A percentile compares a stretch with the other conserved stretches of the same genome.
Conservation (phyloP, 352 stramenopile genomes). For the Aphanomyces invadans region DNA sequence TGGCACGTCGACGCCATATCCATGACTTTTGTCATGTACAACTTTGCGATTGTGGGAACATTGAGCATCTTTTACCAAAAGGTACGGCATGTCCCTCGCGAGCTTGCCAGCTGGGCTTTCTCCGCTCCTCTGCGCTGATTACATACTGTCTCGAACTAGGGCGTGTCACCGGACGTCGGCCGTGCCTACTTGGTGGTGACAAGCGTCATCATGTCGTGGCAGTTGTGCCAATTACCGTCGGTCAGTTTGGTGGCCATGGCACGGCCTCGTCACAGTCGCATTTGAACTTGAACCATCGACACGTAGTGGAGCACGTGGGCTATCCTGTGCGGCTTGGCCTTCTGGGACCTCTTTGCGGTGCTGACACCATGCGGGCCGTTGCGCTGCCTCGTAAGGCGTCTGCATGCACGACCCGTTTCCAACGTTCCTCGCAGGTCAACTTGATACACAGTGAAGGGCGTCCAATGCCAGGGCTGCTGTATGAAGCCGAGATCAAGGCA, state of each 20-base stretch:
- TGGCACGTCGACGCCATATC: conserved; percentile 55
- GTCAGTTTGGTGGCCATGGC: conserved; percentile 39
- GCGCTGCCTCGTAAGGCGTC: conserved; percentile 67
- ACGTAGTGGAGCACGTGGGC: conserved; percentile 80
- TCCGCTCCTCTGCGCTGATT: no score
- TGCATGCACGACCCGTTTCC: not conserved
- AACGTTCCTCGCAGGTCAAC: conserved; percentile 37
- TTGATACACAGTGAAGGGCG: conserved; percentile 86
- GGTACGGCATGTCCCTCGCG: no score
- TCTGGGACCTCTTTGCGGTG: conserved; percentile 97
- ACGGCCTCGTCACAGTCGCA: not conserved
- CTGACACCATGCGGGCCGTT: conserved; percentile 93
- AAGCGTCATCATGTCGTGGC: conserved; percentile 94
- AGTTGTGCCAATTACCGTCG: conserved; percentile 93
- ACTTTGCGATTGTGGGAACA: conserved; percentile 87
- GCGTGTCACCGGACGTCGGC: conserved; percentile 68
- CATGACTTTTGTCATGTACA: conserved; percentile 82
- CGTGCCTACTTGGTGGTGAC: conserved; percentile 89
- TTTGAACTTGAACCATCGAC: not conserved
- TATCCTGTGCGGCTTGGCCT: conserved; percentile 86
- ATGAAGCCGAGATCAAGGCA: conserved; percentile 81
- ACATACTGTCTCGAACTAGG: no score
- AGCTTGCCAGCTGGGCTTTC: no score
- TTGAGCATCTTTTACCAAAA: conserved; percentile 86
- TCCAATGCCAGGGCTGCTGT: conserved; percentile 89